Evolutionary conservation across 108 stramenopile species (phyloP).

Genomic region (Cylindrotheca closterium): DNA sequence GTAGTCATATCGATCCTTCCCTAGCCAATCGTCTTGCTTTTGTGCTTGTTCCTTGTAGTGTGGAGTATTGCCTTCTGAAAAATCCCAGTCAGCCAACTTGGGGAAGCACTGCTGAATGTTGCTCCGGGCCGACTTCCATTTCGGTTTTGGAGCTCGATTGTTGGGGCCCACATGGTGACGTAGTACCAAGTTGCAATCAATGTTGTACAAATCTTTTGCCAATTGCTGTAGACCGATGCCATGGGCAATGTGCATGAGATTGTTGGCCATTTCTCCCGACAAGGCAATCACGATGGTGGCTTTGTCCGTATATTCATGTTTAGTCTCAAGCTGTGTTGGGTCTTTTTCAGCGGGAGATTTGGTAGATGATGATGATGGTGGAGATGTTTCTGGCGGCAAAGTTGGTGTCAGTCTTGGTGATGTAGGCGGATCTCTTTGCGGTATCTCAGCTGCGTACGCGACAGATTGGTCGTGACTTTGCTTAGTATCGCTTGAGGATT

Average conservation of each 20-base stretch:
- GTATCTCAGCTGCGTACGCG: too few relatives aligned
- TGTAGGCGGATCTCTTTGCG: too few relatives aligned
- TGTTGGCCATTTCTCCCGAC: slow-evolving; percentile 63
- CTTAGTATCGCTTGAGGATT: too few relatives aligned
- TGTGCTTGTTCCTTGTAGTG: background rate
- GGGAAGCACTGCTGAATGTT: slow-evolving; percentile 40
- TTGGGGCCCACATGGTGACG: slow-evolving; percentile 11
- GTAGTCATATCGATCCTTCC: slow-evolving; percentile 2
- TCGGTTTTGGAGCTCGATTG: slow-evolving; percentile 18
- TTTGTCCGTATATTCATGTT: too few relatives aligned
- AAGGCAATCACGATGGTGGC: slow-evolving; percentile 45
- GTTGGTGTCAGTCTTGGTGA: too few relatives aligned
- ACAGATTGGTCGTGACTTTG: too few relatives aligned
- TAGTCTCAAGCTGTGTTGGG: too few relatives aligned
- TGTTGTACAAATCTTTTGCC: slow-evolving; percentile 35
- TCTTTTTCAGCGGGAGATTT: too few relatives aligned
- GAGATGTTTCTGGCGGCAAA: too few relatives aligned
- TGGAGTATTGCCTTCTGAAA: slow-evolving; percentile 22
- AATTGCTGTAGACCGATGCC: slow-evolving; percentile 29
- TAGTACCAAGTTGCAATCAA: slow-evolving; percentile 19
- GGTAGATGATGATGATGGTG: too few relatives aligned
- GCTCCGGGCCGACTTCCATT: slow-evolving; percentile 24
- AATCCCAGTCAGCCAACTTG: slow-evolving; percentile 19
- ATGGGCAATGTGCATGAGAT: slow-evolving; percentile 36
- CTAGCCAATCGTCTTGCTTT: slow-evolving; percentile 4